phyloP scores from a whole-genome alignment of 2,329 filamentous ascomycete species.

The Elsinoe arachidis region DNA sequence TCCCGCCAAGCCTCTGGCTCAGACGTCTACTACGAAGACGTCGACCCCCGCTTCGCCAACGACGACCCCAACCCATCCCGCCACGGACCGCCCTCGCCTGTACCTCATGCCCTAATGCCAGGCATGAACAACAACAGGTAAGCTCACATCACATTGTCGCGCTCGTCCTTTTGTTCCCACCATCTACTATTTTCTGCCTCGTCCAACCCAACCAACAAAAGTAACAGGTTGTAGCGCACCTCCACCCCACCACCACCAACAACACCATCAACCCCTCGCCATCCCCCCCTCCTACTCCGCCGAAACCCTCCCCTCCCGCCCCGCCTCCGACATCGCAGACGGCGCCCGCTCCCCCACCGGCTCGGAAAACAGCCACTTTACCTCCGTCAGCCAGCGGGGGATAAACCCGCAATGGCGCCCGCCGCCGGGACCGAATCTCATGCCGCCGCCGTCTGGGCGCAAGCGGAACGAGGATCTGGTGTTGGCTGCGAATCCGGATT shows the following conservation, averaged over 20 bases:
- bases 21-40: slow-evolving; percentile 77
- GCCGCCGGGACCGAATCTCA: slow-evolving; percentile 36
- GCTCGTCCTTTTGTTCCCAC: background rate
- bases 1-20: slow-evolving; percentile 30
- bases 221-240: slow-evolving; percentile 12
- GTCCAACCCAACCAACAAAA: background rate
- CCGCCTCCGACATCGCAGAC: slow-evolving; percentile 58
- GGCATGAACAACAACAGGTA: slow-evolving; percentile 14
- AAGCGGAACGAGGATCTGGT: slow-evolving; percentile 53
- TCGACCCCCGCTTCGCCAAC: slow-evolving; percentile 76
- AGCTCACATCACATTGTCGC: background rate
- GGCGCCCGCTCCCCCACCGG: slow-evolving; percentile 59
- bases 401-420: slow-evolving; percentile 79
- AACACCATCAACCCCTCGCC: slow-evolving; percentile 29
- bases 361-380: slow-evolving; percentile 78
- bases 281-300: slow-evolving; percentile 36
- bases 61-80: slow-evolving; percentile 22
- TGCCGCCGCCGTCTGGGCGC: slow-evolving; percentile 18
- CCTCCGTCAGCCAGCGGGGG: slow-evolving; percentile 78
- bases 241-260: slow-evolving; percentile 16
- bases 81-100: slow-evolving; percentile 13
- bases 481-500: slow-evolving; percentile 75
- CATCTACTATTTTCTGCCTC: background rate
- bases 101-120: slow-evolving; percentile 21
- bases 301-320: slow-evolving; percentile 42